A percentile compares a stretch with the other conserved stretches of the same genome.
Conservation (phyloP, 352 stramenopile genomes). For the Phytophthora agathidicida region DNA sequence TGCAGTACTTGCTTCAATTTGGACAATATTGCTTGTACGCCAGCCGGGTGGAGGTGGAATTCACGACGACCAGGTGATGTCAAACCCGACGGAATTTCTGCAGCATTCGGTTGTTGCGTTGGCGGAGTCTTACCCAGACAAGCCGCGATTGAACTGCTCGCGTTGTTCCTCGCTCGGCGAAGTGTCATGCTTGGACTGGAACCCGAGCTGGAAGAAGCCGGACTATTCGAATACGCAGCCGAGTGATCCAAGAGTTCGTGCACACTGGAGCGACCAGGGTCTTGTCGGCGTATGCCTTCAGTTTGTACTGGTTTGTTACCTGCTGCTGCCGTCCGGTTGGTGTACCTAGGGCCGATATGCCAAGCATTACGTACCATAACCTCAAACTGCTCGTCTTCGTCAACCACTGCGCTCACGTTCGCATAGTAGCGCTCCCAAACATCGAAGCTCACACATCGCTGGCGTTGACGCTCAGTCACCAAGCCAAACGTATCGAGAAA, state of each 20-base stretch:
- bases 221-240: slow-evolving; percentile 10
- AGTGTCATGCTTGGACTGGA: slow-evolving; percentile 31
- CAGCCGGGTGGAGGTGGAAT: slow-evolving; percentile 44
- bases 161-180: slow-evolving; percentile 49
- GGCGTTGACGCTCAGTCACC: slow-evolving; percentile 38
- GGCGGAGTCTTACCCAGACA: slow-evolving; percentile 45
- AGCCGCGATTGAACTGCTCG: slow-evolving; percentile 54
- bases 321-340: slow-evolving; percentile 3
- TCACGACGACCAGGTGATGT: slow-evolving; percentile 25
- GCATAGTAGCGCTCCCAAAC: slow-evolving; percentile 89
- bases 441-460: slow-evolving; percentile 64
- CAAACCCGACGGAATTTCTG: slow-evolving; percentile 9
- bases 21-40: slow-evolving; percentile 65
- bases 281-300: slow-evolving; percentile 25
- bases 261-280: slow-evolving; percentile 40
- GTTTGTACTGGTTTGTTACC: not conserved
- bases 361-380: slow-evolving; percentile 91
- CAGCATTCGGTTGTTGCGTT: not conserved
- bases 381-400: slow-evolving; percentile 94
- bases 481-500: slow-evolving; percentile 87
- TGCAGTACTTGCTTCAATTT: slow-evolving; percentile 57
- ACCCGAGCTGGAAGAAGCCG: slow-evolving; percentile 3
- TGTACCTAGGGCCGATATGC: slow-evolving; percentile 62
- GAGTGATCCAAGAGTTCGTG: slow-evolving; percentile 71
- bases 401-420: slow-evolving; percentile 88